Percentiles rank a stretch among this genome's conserved stretches.
Conservation (phyloP, 306 rosid genomes). For the Canavalia gladiata region DNA sequence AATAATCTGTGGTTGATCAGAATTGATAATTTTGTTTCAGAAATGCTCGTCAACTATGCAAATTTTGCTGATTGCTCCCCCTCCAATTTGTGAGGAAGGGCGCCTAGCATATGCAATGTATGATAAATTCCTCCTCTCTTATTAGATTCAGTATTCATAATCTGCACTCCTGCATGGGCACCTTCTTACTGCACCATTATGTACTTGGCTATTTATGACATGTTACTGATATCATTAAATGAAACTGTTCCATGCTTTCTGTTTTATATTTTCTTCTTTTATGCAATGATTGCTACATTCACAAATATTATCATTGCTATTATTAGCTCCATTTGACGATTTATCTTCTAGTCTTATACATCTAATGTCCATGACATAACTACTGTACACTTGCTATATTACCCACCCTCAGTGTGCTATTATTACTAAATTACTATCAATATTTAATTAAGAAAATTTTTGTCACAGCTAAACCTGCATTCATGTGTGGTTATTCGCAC, state of each 20-base stretch:
- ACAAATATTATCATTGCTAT: conserved; percentile 7
- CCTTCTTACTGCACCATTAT: conserved; percentile 1
- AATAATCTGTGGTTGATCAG: conserved; percentile 37
- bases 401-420: background rate
- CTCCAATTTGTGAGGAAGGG: conserved; percentile 87
- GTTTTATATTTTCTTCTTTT: background rate
- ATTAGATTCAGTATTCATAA: conserved; percentile 27
- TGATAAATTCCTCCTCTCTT: conserved; percentile 37
- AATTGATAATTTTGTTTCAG: conserved; percentile 64
- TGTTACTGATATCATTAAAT: conserved; percentile 23
- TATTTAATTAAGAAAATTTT: background rate
- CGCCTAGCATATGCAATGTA: conserved; percentile 75
- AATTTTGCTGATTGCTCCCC: conserved; percentile 86
- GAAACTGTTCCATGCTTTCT: conserved; percentile 21
- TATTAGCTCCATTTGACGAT: conserved; percentile 7
- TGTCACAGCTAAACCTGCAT: background rate
- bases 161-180: conserved; percentile 35
- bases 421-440: background rate
- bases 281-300: background rate
- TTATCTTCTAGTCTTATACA: conserved; percentile 1
- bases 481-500: conserved; percentile 14
- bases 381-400: background rate
- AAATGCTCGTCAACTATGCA: conserved; percentile 67
- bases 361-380: background rate
- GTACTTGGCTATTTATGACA: conserved; percentile 32